These are phyloP conservation scores for Discostella stelligeroides DNA, from an alignment of 108 stramenopile species.

Conservation along the genomic window DNA sequence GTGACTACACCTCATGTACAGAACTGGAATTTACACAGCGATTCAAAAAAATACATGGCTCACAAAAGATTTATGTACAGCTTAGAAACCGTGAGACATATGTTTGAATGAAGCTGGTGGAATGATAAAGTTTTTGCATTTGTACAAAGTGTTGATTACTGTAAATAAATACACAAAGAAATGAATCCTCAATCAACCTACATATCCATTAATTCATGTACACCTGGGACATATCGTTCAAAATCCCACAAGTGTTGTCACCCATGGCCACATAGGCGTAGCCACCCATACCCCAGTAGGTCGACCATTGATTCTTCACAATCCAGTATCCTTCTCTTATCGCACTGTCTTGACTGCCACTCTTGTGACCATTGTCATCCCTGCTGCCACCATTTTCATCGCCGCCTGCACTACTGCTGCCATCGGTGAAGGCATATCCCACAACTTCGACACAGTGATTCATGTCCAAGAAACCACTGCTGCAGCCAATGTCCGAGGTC, in stretches of 20 bases:
- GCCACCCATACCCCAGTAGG: slow-evolving; percentile 83
- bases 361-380: slow-evolving; percentile 40
- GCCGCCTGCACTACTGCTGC: slow-evolving; percentile 19
- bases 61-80: no score
- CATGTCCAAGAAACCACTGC: slow-evolving; percentile 74
- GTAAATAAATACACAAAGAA: no score
- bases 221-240: slow-evolving; percentile 90
- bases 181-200: no score
- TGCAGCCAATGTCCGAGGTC: slow-evolving; percentile 76
- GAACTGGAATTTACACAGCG: no score
- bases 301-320: slow-evolving; percentile 86
- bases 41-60: no score
- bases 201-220: neutral
- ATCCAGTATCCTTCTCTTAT: slow-evolving; percentile 87
- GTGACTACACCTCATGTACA: no score
- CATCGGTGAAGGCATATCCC: slow-evolving; percentile 78
- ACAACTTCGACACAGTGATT: slow-evolving; percentile 87
- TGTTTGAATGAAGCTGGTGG: no score
- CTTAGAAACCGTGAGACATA: no score
- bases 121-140: no score
- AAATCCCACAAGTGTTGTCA: slow-evolving; percentile 85
- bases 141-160: no score
- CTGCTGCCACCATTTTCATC: slow-evolving; percentile 33
- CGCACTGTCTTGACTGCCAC: slow-evolving; percentile 44
- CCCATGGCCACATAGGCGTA: slow-evolving; percentile 91